Conservation (phyloP, 2,329 filamentous ascomycete genomes). For the Magnaporthiopsis incrustans region DNA sequence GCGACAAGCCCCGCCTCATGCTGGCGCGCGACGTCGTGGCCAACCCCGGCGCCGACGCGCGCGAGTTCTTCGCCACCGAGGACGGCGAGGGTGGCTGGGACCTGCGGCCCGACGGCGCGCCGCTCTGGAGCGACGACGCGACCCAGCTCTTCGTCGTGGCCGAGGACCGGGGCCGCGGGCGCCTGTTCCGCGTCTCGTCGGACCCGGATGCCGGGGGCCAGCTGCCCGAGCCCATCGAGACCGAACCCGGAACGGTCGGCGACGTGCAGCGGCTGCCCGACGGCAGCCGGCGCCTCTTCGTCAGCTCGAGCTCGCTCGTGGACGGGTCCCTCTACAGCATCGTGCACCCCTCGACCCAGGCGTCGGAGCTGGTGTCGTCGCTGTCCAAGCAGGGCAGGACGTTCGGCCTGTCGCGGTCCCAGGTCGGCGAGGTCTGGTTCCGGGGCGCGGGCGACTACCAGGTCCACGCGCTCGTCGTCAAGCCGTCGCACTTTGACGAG, state of each 20-base stretch:
- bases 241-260: slow-evolving; percentile 42
- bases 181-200: slow-evolving; percentile 55
- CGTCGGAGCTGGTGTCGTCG: slow-evolving; percentile 47
- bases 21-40: slow-evolving; percentile 56
- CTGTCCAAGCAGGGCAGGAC: slow-evolving; percentile 56
- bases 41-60: slow-evolving; percentile 31
- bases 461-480: slow-evolving; percentile 64
- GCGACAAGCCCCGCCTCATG: slow-evolving; percentile 65
- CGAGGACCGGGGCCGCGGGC: slow-evolving; percentile 57
- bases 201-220: slow-evolving; percentile 30
- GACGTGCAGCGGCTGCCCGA: slow-evolving; percentile 44
- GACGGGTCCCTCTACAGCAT: slow-evolving; percentile 66
- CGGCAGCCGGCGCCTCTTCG: slow-evolving; percentile 40
- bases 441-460: slow-evolving; percentile 54
- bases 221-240: slow-evolving; percentile 40
- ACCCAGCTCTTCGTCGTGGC: slow-evolving; percentile 63
- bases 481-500: slow-evolving; percentile 58
- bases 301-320: slow-evolving; percentile 60
- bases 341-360: slow-evolving; percentile 35
- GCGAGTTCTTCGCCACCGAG: slow-evolving; percentile 53
- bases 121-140: slow-evolving; percentile 51
- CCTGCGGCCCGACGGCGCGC: slow-evolving; percentile 41
- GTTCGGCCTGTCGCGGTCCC: slow-evolving; percentile 55
- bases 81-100: slow-evolving; percentile 60
- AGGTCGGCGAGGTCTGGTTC: slow-evolving; percentile 64